Evolutionary conservation across 2,329 filamentous ascomycete genomes (phyloP).

Genomic region (Cladosporium sp.): DNA sequence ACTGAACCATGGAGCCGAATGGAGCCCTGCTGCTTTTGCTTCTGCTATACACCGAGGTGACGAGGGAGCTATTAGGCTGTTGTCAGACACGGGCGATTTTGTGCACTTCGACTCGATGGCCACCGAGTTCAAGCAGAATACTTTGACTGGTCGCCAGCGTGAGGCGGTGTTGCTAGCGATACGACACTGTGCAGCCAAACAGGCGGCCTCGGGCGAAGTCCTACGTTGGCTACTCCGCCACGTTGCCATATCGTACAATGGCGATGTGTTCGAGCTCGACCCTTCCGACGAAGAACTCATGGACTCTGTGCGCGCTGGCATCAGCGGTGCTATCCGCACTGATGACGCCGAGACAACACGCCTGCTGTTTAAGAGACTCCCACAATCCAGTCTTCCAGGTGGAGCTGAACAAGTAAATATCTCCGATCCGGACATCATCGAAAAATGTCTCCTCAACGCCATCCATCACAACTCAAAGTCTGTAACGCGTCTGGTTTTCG

Average conservation of each 20-base stretch:
- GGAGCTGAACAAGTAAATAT: background rate
- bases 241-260: background rate
- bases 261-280: conserved; percentile 15
- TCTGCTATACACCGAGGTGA: conserved; percentile 22
- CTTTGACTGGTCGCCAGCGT: background rate
- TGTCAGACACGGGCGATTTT: conserved; percentile 19
- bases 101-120: background rate
- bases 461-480: background rate
- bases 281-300: conserved; percentile 15
- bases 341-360: background rate
- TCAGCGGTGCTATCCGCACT: background rate
- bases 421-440: background rate
- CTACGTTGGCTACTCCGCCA: conserved; percentile 1
- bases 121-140: background rate
- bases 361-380: background rate
- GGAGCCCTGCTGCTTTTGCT: conserved; percentile 20
- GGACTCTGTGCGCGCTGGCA: background rate
- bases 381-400: background rate
- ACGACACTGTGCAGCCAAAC: background rate
- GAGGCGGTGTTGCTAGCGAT: background rate
- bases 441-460: background rate
- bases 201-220: background rate
- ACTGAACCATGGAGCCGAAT: conserved; percentile 19
- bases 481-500: background rate
- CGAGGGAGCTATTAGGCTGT: conserved; percentile 12